Conservation (phyloP, 768 basidiomycete species). For the Filobasidium floriforme region DNA sequence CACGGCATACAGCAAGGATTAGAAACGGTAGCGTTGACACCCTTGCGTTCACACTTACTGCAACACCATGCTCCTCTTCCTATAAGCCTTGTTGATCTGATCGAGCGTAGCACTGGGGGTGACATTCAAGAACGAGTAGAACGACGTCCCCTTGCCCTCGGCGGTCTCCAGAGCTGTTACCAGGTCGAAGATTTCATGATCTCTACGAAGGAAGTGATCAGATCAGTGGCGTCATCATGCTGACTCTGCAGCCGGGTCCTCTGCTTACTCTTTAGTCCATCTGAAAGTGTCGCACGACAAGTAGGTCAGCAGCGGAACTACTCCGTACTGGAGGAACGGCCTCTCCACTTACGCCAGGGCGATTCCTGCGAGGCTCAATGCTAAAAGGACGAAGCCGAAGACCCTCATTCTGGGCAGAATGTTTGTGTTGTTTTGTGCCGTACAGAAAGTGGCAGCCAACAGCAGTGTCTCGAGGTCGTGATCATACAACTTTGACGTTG, state of each 20-base stretch:
- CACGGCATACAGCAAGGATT: not conserved
- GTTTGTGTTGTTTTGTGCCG: too few relatives aligned
- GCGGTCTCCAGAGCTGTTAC: conserved; percentile 69
- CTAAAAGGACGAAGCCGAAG: not conserved
- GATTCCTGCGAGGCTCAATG: not conserved
- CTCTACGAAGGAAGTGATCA: conserved; percentile 46
- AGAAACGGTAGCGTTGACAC: not conserved
- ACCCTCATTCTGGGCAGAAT: not conserved
- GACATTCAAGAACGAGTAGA: conserved; percentile 89
- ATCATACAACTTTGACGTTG: too few relatives aligned
- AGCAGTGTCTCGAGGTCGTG: too few relatives aligned
- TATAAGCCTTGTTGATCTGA: conserved; percentile 82
- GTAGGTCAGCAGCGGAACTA: too few relatives aligned
- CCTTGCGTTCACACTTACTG: conserved; percentile 69
- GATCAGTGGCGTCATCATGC: not conserved
- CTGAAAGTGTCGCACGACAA: not conserved
- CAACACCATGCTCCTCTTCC: conserved; percentile 77
- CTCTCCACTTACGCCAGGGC: not conserved
- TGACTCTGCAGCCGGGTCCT: not conserved
- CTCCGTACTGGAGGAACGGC: too few relatives aligned
- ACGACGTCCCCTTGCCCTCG: conserved; percentile 85
- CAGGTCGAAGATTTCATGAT: conserved; percentile 93
- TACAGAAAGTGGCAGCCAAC: too few relatives aligned
- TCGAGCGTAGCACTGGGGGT: conserved; percentile 56
- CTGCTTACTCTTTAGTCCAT: not conserved